A percentile compares a stretch with the other conserved stretches of the same genome.
phyloP scores from a whole-genome alignment of 176 grass and related monocot species.

The Rhynchospora tenuis region DNA sequence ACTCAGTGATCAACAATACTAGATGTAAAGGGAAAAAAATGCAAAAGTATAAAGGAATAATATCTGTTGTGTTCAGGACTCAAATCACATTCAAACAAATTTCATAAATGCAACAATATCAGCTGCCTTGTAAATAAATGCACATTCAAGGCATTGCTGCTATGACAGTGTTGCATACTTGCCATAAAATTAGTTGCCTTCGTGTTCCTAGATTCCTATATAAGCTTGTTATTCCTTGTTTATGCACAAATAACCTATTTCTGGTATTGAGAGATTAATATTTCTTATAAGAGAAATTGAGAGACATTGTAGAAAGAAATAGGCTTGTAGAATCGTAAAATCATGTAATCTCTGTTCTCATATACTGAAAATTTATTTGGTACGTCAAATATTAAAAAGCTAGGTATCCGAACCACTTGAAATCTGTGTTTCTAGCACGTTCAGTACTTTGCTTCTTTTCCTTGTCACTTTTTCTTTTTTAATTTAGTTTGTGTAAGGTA shows the following conservation, averaged over 20 bases:
- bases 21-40: background rate
- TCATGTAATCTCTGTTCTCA: background rate
- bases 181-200: background rate
- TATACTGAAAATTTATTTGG: background rate
- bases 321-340: background rate
- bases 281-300: background rate
- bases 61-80: background rate
- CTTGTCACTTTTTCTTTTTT: background rate
- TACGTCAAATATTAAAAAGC: background rate
- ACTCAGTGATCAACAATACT: background rate
- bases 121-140: constrained; percentile 9
- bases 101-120: background rate
- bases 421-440: background rate
- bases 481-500: background rate
- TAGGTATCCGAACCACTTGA: background rate
- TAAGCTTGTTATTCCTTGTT: background rate
- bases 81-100: background rate
- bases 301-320: background rate
- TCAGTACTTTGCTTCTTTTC: background rate
- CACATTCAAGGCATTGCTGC: background rate
- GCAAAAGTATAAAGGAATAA: background rate
- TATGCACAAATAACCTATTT: background rate
- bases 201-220: background rate
- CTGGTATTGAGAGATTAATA: background rate
- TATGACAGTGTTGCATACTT: background rate